Base-by-base conservation (phyloP, 441 rosid species). In the Pelargonium fulgidum region DNA sequence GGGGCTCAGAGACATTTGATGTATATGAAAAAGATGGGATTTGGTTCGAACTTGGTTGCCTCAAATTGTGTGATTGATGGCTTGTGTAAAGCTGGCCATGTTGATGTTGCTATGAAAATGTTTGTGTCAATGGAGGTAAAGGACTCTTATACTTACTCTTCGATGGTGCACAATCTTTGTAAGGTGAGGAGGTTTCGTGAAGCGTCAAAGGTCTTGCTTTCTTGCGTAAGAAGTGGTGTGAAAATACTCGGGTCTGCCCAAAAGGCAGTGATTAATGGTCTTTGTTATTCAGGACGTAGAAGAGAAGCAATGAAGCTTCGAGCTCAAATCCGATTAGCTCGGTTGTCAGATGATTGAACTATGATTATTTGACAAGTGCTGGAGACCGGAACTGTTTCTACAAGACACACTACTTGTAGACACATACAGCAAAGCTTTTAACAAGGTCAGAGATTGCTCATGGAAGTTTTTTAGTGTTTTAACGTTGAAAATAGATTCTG, bases 101-200 rank as follows among this genome's bases (percentile, higher is more conserved):
- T 75, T 62, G 67, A 67, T 44, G 67, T 41, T 50, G 78, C 78
- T 66, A 33, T 75, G 70, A 50, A 7, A 52, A 36, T 75, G 52
- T 75, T 65, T 0, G 64, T 66, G 22, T 62, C 70, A 8, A 75
- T 75, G 78, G 74, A 70, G 68, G 39, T 11, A 36, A 70, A 67
- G 54, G 78, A 75, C 66, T 73, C 67, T 61, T 75, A 70, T 61
- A 70, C 78, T 14, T 75, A 75, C 52, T 64, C 78, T 14, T 59
- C 71, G 7, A 22, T 75, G 1, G 78, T 75, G 45, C 78, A 75
- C 56, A 70, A 67, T 66, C 78, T 75, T 48, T 75, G 78, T 67
- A 70, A 70, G 66, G 59, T 12, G 14, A 33, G 73, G 50, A 75
- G 74, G 67, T 75, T 58, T 62, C 66, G 20, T 47, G 59, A 44